Percentiles rank a stretch among this genome's conserved stretches.
phyloP scores from a whole-genome alignment of 768 basidiomycete species.

The Filobasidium wieringae region DNA sequence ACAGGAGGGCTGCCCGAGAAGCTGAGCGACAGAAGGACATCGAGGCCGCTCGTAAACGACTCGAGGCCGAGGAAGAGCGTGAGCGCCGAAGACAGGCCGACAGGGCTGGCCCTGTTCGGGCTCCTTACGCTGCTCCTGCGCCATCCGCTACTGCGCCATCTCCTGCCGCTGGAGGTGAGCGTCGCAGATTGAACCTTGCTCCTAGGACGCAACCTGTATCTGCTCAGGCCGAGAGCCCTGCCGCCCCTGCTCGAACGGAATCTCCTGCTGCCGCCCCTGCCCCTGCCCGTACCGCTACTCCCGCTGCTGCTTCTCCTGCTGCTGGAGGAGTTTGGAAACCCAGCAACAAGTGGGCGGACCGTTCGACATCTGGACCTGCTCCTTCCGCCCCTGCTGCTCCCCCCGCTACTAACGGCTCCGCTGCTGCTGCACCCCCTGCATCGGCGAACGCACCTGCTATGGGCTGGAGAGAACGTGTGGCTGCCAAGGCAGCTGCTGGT shows the following conservation, averaged over 20 bases:
- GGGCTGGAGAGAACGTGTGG: conserved; percentile 54
- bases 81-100: conserved; percentile 30
- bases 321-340: background rate
- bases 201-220: conserved; percentile 14
- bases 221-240: conserved; percentile 7
- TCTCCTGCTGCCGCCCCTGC: conserved; percentile 15
- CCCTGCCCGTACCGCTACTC: conserved; percentile 3
- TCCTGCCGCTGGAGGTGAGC: conserved; percentile 20
- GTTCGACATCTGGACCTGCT: conserved; percentile 2
- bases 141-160: conserved; percentile 29
- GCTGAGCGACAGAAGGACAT: conserved; percentile 40
- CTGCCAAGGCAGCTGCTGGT: conserved; percentile 26
- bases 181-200: conserved; percentile 17
- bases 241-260: conserved; percentile 4
- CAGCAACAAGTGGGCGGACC: too few species aligned
- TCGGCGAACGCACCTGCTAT: conserved; percentile 22
- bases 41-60: conserved; percentile 33
- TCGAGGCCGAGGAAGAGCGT: conserved; percentile 40
- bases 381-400: conserved; percentile 7
- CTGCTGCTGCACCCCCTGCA: background rate
- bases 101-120: conserved; percentile 1
- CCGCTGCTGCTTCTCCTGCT: conserved; percentile 14
- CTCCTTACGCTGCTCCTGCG: conserved; percentile 20
- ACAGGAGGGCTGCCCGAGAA: conserved; percentile 47
- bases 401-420: conserved; percentile 10